These are phyloP conservation scores for Moniliophthora roreri DNA, from an alignment of 1,284 basidiomycete genomes.

Conservation along the genomic window DNA sequence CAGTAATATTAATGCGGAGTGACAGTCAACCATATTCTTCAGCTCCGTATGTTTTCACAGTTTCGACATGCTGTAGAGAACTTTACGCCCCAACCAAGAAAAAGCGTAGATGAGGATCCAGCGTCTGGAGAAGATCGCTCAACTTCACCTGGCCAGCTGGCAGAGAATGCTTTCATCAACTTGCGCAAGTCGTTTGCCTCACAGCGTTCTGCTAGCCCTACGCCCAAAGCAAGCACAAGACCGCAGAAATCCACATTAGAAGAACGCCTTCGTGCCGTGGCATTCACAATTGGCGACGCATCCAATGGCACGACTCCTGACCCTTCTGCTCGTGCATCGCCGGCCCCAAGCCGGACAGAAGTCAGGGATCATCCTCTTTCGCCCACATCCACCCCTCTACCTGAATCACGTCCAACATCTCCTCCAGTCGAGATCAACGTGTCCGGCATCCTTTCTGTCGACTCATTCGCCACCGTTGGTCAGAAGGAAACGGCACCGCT, in stretches of 20 bases:
- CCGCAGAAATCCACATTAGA: slow-evolving; percentile 60
- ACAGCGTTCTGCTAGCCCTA: slow-evolving; percentile 49
- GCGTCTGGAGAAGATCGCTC: slow-evolving; percentile 16
- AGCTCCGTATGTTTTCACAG: slow-evolving; percentile 59
- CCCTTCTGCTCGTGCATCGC: slow-evolving; percentile 39
- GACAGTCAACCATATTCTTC: neutral
- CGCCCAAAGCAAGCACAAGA: slow-evolving; percentile 26
- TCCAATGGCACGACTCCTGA: slow-evolving; percentile 46
- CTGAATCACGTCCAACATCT: slow-evolving; percentile 33
- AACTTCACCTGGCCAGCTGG: slow-evolving; percentile 43
- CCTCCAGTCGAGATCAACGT: neutral
- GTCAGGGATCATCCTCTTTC: slow-evolving; percentile 32
- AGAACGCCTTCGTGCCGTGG: slow-evolving; percentile 65
- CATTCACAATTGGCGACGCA: slow-evolving; percentile 56
- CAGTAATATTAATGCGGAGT: too few relatives aligned
- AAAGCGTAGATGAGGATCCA: slow-evolving; percentile 32
- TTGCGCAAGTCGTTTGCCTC: slow-evolving; percentile 60
- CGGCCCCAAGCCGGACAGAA: slow-evolving; percentile 26
- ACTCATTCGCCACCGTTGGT: slow-evolving; percentile 2
- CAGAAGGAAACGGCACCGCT: too few relatives aligned
- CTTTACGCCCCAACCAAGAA: slow-evolving; percentile 44
- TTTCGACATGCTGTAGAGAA: slow-evolving; percentile 60
- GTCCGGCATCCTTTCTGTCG: neutral
- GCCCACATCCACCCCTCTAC: slow-evolving; percentile 43
- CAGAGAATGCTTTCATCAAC: slow-evolving; percentile 58